phyloP scores from a whole-genome alignment of 768 basidiomycete species.

The Agaricus subrufescens region DNA sequence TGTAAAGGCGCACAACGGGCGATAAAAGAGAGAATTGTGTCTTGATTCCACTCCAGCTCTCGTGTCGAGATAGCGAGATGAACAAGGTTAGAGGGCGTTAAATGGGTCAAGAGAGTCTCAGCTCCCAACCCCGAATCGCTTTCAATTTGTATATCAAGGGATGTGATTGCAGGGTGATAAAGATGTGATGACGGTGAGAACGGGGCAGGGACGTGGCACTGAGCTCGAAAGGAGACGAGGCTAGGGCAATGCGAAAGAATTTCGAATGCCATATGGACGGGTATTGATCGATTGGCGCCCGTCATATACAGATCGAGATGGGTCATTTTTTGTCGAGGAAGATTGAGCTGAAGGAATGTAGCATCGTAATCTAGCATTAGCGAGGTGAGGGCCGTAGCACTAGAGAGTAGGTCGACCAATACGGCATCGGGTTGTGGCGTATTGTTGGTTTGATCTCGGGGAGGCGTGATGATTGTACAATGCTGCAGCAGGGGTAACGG shows the following conservation, averaged over 20 bases:
- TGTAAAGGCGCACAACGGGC: background rate
- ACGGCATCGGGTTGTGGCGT: background rate
- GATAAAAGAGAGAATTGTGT: conserved; percentile 4
- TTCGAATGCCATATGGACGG: conserved; percentile 7
- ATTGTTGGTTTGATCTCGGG: background rate
- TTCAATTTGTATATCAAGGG: conserved; percentile 8
- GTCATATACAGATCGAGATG: conserved; percentile 4
- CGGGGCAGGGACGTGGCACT: conserved; percentile 1
- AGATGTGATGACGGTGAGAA: background rate
- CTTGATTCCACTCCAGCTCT: conserved; percentile 7
- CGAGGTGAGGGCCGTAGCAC: background rate
- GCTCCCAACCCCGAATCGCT: conserved; percentile 5
- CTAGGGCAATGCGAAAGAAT: conserved; percentile 2
- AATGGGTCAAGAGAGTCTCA: background rate
- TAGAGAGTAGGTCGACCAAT: background rate
- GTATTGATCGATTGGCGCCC: conserved; percentile 6
- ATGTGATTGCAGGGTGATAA: background rate
- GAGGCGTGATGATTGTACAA: conserved; percentile 5
- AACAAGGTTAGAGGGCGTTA: conserved; percentile 3
- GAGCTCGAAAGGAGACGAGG: background rate
- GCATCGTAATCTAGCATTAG: conserved; percentile 2
- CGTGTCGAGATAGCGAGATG: background rate
- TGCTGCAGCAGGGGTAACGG: background rate
- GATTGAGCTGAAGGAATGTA: background rate
- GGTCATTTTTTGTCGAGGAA: conserved; percentile 2